phyloP scores from a whole-genome alignment of 2,329 filamentous ascomycete species.

The Fusarium haematococcum region DNA sequence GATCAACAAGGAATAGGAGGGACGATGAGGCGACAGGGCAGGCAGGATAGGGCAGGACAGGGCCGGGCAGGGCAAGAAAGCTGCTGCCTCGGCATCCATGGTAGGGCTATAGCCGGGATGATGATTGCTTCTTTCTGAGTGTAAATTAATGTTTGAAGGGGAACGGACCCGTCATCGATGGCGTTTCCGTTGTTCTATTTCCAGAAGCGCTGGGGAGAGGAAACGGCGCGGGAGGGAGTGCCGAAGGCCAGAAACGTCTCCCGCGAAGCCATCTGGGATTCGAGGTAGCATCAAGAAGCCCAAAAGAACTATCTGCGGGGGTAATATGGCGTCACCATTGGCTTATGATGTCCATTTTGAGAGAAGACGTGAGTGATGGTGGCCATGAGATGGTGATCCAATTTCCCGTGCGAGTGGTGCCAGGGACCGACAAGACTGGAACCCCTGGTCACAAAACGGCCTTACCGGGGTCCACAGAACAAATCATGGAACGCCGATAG shows the following conservation, averaged over 20 bases:
- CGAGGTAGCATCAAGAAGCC: constrained; percentile 25
- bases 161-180: constrained; percentile 28
- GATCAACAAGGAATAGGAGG: constrained; percentile 66
- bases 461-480: constrained; percentile 42
- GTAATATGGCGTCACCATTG: constrained; percentile 35
- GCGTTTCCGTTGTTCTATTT: constrained; percentile 44
- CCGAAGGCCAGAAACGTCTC: constrained; percentile 23
- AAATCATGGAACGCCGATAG: constrained; percentile 39
- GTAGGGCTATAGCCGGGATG: constrained; percentile 34
- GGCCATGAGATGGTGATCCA: constrained; percentile 32
- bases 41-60: not conserved
- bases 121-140: constrained; percentile 34
- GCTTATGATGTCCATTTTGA: constrained; percentile 41
- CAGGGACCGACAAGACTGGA: constrained; percentile 28
- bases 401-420: constrained; percentile 42
- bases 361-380: constrained; percentile 36
- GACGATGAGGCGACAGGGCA: not conserved
- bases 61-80: constrained; percentile 1
- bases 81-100: constrained; percentile 19
- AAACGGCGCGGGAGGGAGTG: constrained; percentile 26
- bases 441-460: constrained; percentile 38
- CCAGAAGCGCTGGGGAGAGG: constrained; percentile 32
- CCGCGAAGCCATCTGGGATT: constrained; percentile 20
- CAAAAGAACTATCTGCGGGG: constrained; percentile 37
- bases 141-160: constrained; percentile 41